Evolutionary conservation across 2,329 filamentous ascomycete genomes (phyloP).

Genomic region (Lasiodiplodia sp.): DNA sequence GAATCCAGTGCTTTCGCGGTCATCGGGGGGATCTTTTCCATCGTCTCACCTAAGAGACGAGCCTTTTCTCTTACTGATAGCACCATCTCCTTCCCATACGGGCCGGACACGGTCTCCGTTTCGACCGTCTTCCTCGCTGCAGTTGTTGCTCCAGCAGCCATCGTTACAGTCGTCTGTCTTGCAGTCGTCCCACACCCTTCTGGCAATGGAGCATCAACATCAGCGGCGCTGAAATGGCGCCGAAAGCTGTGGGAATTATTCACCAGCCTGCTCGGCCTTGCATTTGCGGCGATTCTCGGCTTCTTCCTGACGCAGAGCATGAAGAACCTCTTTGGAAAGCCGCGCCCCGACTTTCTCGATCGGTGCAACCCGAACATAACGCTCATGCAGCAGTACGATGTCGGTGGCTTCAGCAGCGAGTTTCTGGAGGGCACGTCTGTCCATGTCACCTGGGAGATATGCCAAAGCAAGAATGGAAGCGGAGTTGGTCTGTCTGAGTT

Average conservation of each 20-base stretch:
- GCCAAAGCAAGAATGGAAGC: constrained; percentile 14
- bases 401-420: constrained; percentile 25
- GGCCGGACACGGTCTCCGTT: constrained; percentile 15
- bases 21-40: constrained; percentile 18
- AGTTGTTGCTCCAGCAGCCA: constrained; percentile 31
- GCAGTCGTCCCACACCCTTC: constrained; percentile 75
- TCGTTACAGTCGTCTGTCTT: constrained; percentile 74
- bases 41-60: constrained; percentile 8
- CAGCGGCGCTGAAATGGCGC: constrained; percentile 81
- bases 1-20: neutral
- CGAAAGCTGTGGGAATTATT: constrained; percentile 61
- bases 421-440: constrained; percentile 21
- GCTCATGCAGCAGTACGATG: constrained; percentile 5
- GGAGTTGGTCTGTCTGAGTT: neutral
- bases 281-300: neutral
- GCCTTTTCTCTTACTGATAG: constrained; percentile 21
- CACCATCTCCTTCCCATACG: constrained; percentile 26
- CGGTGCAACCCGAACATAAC: constrained; percentile 18
- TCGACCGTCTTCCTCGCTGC: constrained; percentile 4
- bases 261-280: neutral
- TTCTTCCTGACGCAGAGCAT: constrained; percentile 24
- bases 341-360: constrained; percentile 24
- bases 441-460: constrained; percentile 21
- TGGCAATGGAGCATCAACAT: constrained; percentile 65
- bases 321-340: constrained; percentile 30